Evolutionary conservation across 1,139 yeast species (phyloP).

Genomic region (Kazachstania sp.): DNA sequence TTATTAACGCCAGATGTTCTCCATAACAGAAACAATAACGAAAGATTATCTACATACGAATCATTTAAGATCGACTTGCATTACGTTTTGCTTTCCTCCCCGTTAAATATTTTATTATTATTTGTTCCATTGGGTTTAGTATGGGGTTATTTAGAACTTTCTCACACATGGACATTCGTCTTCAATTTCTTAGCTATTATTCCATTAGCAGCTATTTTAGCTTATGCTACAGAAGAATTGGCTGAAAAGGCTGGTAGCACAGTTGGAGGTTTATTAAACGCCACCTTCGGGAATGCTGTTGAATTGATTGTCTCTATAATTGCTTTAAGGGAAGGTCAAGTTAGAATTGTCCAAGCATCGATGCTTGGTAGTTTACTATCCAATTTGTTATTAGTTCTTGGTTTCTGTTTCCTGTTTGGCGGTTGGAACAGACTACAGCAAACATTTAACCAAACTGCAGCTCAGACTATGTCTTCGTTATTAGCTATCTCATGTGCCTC

Average conservation of each 20-base stretch:
- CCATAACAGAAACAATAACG: constrained; percentile 3
- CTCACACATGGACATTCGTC: constrained; percentile 54
- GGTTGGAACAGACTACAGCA: constrained; percentile 83
- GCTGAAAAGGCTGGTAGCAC: constrained; percentile 82
- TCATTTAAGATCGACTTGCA: constrained; percentile 8
- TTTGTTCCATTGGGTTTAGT: constrained; percentile 85
- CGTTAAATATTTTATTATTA: constrained; percentile 65
- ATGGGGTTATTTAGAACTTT: constrained; percentile 45
- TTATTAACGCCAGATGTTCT: constrained; percentile 12
- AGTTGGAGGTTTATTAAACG: constrained; percentile 84
- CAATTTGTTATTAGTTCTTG: constrained; percentile 77
- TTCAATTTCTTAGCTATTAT: constrained; percentile 84
- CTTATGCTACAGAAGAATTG: constrained; percentile 88
- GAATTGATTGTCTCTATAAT: constrained; percentile 90
- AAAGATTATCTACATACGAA: constrained; percentile 8
- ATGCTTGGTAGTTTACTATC: constrained; percentile 93
- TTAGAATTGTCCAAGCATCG: constrained; percentile 90
- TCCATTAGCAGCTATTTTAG: constrained; percentile 83
- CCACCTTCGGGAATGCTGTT: constrained; percentile 91
- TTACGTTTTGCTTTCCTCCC: constrained; percentile 42
- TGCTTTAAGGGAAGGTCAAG: constrained; percentile 77
- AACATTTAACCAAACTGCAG: constrained; percentile 88
- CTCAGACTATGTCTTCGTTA: constrained; percentile 92
- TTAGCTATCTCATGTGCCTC: constrained; percentile 89
- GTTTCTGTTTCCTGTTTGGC: constrained; percentile 93